phyloP scores from a whole-genome alignment of 2,329 filamentous ascomycete genomes.

The Pseudogymnoascus verrucosus region DNA sequence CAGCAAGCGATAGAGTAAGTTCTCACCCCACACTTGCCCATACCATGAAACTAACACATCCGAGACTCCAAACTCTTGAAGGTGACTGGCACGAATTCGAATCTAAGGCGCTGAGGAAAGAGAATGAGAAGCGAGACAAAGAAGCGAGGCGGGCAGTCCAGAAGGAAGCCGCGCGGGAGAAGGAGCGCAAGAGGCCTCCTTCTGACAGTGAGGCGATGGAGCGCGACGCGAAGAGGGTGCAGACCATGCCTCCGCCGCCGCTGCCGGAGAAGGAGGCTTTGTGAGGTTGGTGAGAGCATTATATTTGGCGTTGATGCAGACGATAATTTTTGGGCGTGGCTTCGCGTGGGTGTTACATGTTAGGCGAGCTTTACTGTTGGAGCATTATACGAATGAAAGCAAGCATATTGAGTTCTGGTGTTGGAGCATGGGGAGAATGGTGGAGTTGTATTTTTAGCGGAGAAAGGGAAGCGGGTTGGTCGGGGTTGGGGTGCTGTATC shows the following conservation, averaged over 20 bases:
- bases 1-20: conserved; percentile 75
- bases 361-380: background rate
- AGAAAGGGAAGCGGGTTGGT: background rate
- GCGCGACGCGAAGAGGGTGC: conserved; percentile 23
- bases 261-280: background rate
- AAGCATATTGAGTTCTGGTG: background rate
- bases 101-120: conserved; percentile 85
- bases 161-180: conserved; percentile 23
- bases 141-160: conserved; percentile 25
- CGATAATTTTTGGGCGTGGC: background rate
- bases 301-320: conserved; percentile 1
- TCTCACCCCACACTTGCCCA: background rate
- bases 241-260: conserved; percentile 6
- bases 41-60: conserved; percentile 21
- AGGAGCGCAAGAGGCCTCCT: conserved; percentile 22
- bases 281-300: background rate
- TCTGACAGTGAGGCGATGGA: conserved; percentile 19
- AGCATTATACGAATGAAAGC: background rate
- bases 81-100: conserved; percentile 99
- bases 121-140: conserved; percentile 63
- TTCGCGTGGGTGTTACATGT: background rate
- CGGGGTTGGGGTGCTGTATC: background rate
- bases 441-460: conserved; percentile 1
- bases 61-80: conserved; percentile 63
- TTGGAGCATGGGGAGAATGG: background rate